These are phyloP conservation scores for Gelatoporia subvermispora DNA, from an alignment of 768 basidiomycete species.

Conservation along the genomic window DNA sequence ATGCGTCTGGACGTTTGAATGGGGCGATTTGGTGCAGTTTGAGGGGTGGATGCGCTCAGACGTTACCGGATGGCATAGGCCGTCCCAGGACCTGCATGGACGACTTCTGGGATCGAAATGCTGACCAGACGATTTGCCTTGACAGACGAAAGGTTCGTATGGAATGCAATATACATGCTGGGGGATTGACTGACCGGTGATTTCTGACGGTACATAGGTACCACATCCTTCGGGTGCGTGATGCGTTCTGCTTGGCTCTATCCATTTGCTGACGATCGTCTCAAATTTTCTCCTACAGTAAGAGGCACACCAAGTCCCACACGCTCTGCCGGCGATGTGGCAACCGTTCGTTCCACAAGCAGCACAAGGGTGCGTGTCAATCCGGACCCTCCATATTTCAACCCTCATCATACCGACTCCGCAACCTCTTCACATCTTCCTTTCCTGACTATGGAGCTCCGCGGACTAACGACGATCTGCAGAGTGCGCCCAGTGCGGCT, in stretches of 20 bases:
- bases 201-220: conserved; percentile 50
- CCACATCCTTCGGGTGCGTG: conserved; percentile 91
- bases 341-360: conserved; percentile 92
- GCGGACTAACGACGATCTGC: conserved; percentile 7
- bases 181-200: conserved; percentile 12
- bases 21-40: conserved; percentile 17
- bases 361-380: conserved; percentile 83
- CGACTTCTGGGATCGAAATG: conserved; percentile 8
- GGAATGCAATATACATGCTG: conserved; percentile 8
- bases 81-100: conserved; percentile 9
- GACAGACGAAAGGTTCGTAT: conserved; percentile 80
- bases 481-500: conserved; percentile 96
- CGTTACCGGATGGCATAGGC: conserved; percentile 30
- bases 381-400: not conserved
- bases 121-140: conserved; percentile 16
- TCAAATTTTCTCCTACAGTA: conserved; percentile 45
- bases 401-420: not conserved
- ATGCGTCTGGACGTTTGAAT: conserved; percentile 11
- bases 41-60: conserved; percentile 29
- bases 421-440: not conserved
- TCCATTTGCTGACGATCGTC: not conserved
- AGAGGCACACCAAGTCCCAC: conserved; percentile 95
- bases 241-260: not conserved
- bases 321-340: conserved; percentile 98
- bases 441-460: conserved; percentile 1